Evolutionary conservation across 805 yeast genomes (phyloP), one percentile per base, ranked within the genome.

Genomic region (Barnettozyma botsteinii): DNA sequence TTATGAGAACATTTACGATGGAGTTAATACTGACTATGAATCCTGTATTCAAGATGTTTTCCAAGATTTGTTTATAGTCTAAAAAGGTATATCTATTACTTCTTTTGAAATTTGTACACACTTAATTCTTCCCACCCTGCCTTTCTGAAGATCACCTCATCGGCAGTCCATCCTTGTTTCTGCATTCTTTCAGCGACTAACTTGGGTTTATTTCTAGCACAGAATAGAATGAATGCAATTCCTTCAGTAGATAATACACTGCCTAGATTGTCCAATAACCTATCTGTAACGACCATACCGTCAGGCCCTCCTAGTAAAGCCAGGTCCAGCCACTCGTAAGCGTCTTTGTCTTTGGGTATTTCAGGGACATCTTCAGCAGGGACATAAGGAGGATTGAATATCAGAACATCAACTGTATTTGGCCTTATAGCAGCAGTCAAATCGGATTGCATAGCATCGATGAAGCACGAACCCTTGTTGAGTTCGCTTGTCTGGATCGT

Each of bases 321-420:
- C 41, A 91, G 62, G 56, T 91, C 96, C 1, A 93, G 67, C 96
- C 97, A 88, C 13, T 67, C 66, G 23, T 71, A 69, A 15, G 75
- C 79, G 9, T 69, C 73, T 4, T 67, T 69, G 0, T 48, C 50
- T 0, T 42, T 44, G 0, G 93, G 93, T 2, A 73, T 49, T 0
- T 47, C 54, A 0, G 98, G 97, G 0, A 86, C 83, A 0, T 53
- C 55, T 43, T 79, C 88, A 1, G 91, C 85, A 0, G 98, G 98
- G 1, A 93, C 98, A 56, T 93, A 93, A 0, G 98, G 98, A 0
- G 98, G 98, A 55, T 93, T 93, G 62, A 93, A 93, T 1, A 93
- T 68, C 18, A 93, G 64, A 1, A 91, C 42, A 53, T 93, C 98
- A 2, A 88, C 70, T 5, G 62, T 37, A 2, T 68, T 50, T 0